Base-by-base conservation (phyloP, 106 monocot genomes). In the Allium sativum region DNA sequence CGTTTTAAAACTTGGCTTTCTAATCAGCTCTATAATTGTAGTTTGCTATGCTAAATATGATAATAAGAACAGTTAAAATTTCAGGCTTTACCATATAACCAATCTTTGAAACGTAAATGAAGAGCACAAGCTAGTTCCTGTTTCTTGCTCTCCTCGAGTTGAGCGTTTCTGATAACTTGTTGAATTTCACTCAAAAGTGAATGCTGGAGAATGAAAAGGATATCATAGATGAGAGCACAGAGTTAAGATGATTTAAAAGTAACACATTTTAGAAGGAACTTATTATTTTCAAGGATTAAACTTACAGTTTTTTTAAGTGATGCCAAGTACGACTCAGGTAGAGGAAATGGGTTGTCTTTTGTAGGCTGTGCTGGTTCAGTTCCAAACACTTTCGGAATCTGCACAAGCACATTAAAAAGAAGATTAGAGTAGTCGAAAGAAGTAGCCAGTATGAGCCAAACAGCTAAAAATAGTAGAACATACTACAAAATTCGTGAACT, bases 81-180 rank as follows among this genome's bases (percentile, higher is more conserved):
- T 31, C 15, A 40, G 31, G 4, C 22, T 48, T 68, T 92, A 93
- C 92, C 87, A 65, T 88, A 88, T 59, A 93, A 70, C 92, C 92
- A 93, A 40, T 93, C 92, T 73, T 73, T 93, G 61, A 93, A 93
- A 70, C 84, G 92, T 44, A 69, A 61, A 65, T 93, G 92, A 59
- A 93, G 77, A 4, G 79, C 88, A 67, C 48, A 77, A 18, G 84
- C 74, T 56, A 93, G 66, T 55, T 93, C 92, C 51, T 66, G 67
- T 70, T 82, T 88, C 61, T 68, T 73, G 56, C 75, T 79, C 59
- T 77, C 92, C 56, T 88, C 92, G 48, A 93, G 69, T 58, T 84
- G 81, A 19, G 73, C 52, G 42, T 81, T 76, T 62, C 79, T 74
- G 40, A 84, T 62, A 41, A 74, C 72, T 88, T 88, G 81, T 55